These are phyloP conservation scores for Penicillium alfredii DNA, from an alignment of 495 filamentous ascomycete genomes.

Conservation along the genomic window DNA sequence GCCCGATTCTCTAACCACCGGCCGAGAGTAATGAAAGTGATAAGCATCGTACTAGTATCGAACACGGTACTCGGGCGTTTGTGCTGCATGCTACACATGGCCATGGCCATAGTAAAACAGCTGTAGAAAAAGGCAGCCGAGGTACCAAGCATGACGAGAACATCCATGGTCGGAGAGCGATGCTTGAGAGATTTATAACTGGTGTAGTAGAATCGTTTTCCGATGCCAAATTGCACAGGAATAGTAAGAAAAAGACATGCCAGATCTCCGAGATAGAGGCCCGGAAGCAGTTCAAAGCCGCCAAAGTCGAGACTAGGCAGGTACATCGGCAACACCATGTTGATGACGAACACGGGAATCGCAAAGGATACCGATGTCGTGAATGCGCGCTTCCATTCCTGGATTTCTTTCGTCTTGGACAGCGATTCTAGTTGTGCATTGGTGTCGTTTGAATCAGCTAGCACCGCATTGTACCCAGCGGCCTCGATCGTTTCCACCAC, in stretches of 20 bases:
- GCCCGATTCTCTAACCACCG: slow-evolving; percentile 91
- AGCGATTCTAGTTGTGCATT: slow-evolving; percentile 95
- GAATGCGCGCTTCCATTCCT: slow-evolving; percentile 83
- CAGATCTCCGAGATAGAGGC: slow-evolving; percentile 82
- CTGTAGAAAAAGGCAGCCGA: slow-evolving; percentile 99
- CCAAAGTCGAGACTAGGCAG: slow-evolving; percentile 70
- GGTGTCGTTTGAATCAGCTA: slow-evolving; percentile 89
- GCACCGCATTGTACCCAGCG: slow-evolving; percentile 76
- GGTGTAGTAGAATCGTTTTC: slow-evolving; percentile 82
- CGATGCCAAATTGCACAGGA: slow-evolving; percentile 95
- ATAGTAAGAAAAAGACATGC: slow-evolving; percentile 77
- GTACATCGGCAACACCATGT: slow-evolving; percentile 85
- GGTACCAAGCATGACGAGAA: slow-evolving; percentile 88
- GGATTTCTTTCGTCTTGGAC: slow-evolving; percentile 92
- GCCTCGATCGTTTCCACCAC: slow-evolving; percentile 79
- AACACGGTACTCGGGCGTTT: slow-evolving; percentile 80
- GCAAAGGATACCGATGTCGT: slow-evolving; percentile 70
- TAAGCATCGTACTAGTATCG: slow-evolving; percentile 97
- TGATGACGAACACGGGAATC: slow-evolving; percentile 84
- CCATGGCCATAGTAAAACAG: slow-evolving; percentile 78
- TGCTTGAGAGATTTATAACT: slow-evolving; percentile 90
- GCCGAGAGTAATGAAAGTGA: slow-evolving; percentile 90
- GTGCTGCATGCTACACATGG: slow-evolving; percentile 63
- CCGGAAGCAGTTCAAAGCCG: slow-evolving; percentile 54
- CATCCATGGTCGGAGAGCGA: slow-evolving; percentile 92